A percentile compares a stretch with the other conserved stretches of the same genome.
Conservation (phyloP, 2,329 filamentous ascomycete species). For the Zymoseptoria tritici region DNA sequence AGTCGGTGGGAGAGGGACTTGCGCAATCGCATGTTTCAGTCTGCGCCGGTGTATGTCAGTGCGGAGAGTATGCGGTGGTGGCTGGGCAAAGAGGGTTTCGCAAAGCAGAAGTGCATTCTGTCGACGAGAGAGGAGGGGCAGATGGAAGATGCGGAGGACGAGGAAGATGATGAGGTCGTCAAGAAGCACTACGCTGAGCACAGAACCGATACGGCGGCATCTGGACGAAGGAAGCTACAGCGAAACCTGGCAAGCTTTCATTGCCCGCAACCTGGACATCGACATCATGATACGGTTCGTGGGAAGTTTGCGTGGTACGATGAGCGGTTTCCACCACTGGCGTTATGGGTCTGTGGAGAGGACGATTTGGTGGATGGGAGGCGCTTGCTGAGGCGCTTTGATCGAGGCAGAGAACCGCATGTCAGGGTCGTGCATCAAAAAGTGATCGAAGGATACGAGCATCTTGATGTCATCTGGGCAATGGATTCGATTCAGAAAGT, state of each 20-base stretch:
- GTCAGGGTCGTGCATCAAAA: slow-evolving; percentile 75
- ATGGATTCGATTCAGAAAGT: slow-evolving; percentile 81
- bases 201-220: slow-evolving; percentile 19
- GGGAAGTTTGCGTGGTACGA: slow-evolving; percentile 69
- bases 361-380: slow-evolving; percentile 80
- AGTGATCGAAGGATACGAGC: slow-evolving; percentile 80
- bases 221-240: slow-evolving; percentile 22
- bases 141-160: slow-evolving; percentile 50
- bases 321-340: slow-evolving; percentile 68
- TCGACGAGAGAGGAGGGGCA: slow-evolving; percentile 65
- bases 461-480: slow-evolving; percentile 91
- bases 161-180: slow-evolving; percentile 34
- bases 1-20: slow-evolving; percentile 74
- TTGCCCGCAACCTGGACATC: slow-evolving; percentile 24
- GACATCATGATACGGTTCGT: slow-evolving; percentile 26
- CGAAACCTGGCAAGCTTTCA: slow-evolving; percentile 26
- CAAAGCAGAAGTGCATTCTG: slow-evolving; percentile 77
- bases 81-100: slow-evolving; percentile 81
- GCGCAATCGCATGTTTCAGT: slow-evolving; percentile 79
- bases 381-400: slow-evolving; percentile 65
- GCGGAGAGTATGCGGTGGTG: slow-evolving; percentile 93
- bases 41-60: slow-evolving; percentile 82
- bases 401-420: slow-evolving; percentile 70
- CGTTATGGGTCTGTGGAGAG: slow-evolving; percentile 76
- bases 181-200: slow-evolving; percentile 29